These are phyloP conservation scores for Russula sp. DNA, from an alignment of 768 basidiomycete species.

Conservation along the genomic window DNA sequence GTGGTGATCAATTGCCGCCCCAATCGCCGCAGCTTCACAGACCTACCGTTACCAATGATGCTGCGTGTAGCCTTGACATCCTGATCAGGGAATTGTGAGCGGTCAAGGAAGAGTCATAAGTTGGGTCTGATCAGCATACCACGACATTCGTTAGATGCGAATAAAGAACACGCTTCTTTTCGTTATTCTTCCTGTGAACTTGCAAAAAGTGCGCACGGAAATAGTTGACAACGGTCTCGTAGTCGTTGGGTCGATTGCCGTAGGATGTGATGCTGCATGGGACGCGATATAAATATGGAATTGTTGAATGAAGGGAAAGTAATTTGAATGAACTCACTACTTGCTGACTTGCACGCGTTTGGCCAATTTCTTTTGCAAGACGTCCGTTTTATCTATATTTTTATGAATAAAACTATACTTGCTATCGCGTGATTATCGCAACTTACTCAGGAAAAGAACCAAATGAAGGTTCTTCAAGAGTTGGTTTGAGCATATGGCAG, in stretches of 20 bases:
- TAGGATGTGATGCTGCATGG: conserved; percentile 65
- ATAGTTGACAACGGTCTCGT: conserved; percentile 74
- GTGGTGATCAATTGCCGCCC: background rate
- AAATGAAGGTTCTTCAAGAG: conserved; percentile 66
- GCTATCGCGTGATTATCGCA: background rate
- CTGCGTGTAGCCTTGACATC: conserved; percentile 79
- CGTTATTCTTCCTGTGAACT: conserved; percentile 71
- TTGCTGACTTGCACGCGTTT: conserved; percentile 61
- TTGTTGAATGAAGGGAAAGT: conserved; percentile 4
- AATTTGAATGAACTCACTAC: conserved; percentile 46
- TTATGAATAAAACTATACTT: conserved; percentile 4
- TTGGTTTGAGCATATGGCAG: conserved; percentile 65
- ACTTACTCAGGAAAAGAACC: conserved; percentile 64
- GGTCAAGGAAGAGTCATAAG: background rate
- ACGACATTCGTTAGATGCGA: conserved; percentile 78
- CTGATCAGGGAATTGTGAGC: conserved; percentile 29
- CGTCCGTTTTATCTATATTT: conserved; percentile 46
- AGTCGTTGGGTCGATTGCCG: conserved; percentile 73
- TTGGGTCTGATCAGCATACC: conserved; percentile 30
- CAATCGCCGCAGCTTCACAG: background rate
- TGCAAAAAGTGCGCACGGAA: conserved; percentile 86
- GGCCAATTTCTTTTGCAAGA: conserved; percentile 64
- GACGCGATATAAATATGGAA: background rate
- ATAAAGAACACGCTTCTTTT: conserved; percentile 73
- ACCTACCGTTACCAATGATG: conserved; percentile 71